Evolutionary conservation across 352 stramenopile genomes (phyloP).

Genomic region (Hyaloperonospora arabidopsidis): DNA sequence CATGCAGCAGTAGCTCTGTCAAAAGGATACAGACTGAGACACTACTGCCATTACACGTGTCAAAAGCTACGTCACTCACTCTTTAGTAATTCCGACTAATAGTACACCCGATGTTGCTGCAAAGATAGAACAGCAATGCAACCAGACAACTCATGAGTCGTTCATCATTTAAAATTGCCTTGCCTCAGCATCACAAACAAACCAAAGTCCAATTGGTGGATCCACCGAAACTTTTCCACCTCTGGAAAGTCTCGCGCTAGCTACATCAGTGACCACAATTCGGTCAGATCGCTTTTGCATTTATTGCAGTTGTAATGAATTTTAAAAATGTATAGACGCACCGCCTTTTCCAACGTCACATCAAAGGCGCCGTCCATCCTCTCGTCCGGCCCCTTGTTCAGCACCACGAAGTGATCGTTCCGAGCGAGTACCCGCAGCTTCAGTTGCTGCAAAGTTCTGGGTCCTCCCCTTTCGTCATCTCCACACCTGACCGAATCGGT

Average conservation of each 20-base stretch:
- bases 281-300: neutral
- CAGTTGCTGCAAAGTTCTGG: slow-evolving; percentile 43
- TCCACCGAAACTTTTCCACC: slow-evolving; percentile 80
- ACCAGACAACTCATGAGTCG: slow-evolving; percentile 3
- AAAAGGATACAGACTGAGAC: neutral
- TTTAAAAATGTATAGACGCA: slow-evolving; percentile 11
- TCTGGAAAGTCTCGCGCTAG: slow-evolving; percentile 64
- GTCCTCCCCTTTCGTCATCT: slow-evolving; percentile 40
- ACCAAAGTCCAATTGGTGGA: slow-evolving; percentile 88
- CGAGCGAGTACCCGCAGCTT: slow-evolving; percentile 45
- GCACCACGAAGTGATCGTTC: slow-evolving; percentile 53
- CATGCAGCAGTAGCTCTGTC: slow-evolving; percentile 55
- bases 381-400: slow-evolving; percentile 78
- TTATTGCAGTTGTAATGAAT: neutral
- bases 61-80: slow-evolving; percentile 29
- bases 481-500: neutral
- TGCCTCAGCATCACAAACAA: neutral
- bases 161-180: neutral
- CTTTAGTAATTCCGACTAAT: slow-evolving; percentile 61
- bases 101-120: slow-evolving; percentile 82
- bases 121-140: neutral
- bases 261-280: slow-evolving; percentile 17
- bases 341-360: slow-evolving; percentile 84
- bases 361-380: slow-evolving; percentile 84
- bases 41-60: too few relatives aligned